Evolutionary conservation across 2,329 filamentous ascomycete genomes (phyloP).

Genomic region (Cytospora piceae): DNA sequence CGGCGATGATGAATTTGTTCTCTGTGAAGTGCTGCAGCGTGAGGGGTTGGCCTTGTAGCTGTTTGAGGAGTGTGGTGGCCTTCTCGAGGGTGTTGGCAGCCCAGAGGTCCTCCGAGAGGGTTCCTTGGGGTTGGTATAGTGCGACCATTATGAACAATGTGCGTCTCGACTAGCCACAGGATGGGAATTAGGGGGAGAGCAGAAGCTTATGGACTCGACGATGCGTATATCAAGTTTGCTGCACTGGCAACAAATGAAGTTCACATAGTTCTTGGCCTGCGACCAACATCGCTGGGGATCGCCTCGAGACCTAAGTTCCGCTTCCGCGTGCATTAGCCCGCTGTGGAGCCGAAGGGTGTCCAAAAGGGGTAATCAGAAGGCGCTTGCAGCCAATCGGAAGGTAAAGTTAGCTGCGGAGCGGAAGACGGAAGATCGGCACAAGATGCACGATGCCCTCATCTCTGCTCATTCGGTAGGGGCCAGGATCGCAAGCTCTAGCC

Average conservation of each 20-base stretch:
- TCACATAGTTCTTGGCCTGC: not conserved
- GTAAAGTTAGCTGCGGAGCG: not conserved
- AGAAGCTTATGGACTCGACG: too few species aligned
- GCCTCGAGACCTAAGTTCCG: conserved; percentile 17
- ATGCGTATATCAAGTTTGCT: not conserved
- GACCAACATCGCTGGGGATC: not conserved
- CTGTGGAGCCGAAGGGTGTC: conserved; percentile 3
- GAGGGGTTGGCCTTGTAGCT: conserved; percentile 17
- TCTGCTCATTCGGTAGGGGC: not conserved
- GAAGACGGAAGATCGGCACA: conserved; percentile 27
- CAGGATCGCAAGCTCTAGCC: not conserved
- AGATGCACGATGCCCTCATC: not conserved
- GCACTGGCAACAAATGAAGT: too few species aligned
- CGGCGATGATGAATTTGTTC: conserved; percentile 28
- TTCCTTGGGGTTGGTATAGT: conserved; percentile 1
- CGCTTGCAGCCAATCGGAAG: conserved; percentile 27
- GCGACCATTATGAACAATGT: conserved; percentile 11
- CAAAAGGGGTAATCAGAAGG: conserved; percentile 12
- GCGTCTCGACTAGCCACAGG: not conserved
- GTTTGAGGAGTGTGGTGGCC: conserved; percentile 33
- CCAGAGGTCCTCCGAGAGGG: conserved; percentile 32
- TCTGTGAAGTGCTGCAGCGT: conserved; percentile 33
- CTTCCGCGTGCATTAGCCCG: conserved; percentile 19
- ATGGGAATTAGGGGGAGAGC: not conserved
- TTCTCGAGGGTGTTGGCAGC: conserved; percentile 38